Percentiles rank a stretch among this genome's conserved stretches.
Conservation (phyloP, 1,139 yeast species). For the Blastobotrys malaysiensis region DNA sequence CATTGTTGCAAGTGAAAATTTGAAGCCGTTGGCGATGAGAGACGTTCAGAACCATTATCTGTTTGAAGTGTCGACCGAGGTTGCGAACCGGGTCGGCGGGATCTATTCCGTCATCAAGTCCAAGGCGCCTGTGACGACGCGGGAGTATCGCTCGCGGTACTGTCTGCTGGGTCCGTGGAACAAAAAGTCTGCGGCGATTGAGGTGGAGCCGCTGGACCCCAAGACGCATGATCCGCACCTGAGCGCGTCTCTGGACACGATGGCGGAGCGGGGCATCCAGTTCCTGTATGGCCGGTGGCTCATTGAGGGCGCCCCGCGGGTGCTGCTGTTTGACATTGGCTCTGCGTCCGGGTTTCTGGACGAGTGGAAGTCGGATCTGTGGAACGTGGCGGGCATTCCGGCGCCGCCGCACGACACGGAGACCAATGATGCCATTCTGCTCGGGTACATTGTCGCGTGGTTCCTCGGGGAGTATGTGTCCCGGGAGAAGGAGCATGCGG, state of each 20-base stretch:
- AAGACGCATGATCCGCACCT: slow-evolving; percentile 52
- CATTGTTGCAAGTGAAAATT: too few relatives aligned
- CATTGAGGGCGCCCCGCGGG: slow-evolving; percentile 96
- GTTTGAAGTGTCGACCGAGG: slow-evolving; percentile 95
- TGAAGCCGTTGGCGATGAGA: too few relatives aligned
- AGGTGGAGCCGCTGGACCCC: slow-evolving; percentile 78
- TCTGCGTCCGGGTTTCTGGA: slow-evolving; percentile 66
- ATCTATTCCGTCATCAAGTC: slow-evolving; percentile 94
- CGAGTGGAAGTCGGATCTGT: slow-evolving; percentile 93
- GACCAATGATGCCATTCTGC: slow-evolving; percentile 83
- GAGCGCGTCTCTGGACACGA: slow-evolving; percentile 44
- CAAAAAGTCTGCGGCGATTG: slow-evolving; percentile 77
- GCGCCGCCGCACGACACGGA: slow-evolving; percentile 85
- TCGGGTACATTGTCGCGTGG: slow-evolving; percentile 96
- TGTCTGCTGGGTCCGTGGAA: slow-evolving; percentile 84
- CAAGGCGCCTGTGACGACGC: slow-evolving; percentile 93
- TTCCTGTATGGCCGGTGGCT: slow-evolving; percentile 95
- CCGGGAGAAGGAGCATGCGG: slow-evolving; percentile 78
- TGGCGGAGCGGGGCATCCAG: slow-evolving; percentile 74
- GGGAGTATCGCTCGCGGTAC: slow-evolving; percentile 86
- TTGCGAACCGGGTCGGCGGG: slow-evolving; percentile 96
- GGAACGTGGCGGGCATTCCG: slow-evolving; percentile 90
- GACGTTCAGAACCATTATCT: slow-evolving; percentile 68
- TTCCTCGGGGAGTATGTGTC: slow-evolving; percentile 87
- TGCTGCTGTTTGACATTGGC: slow-evolving; percentile 75